These are phyloP conservation scores for Lanzia echinophila DNA, from an alignment of 2,329 filamentous ascomycete species.

Conservation along the genomic window DNA sequence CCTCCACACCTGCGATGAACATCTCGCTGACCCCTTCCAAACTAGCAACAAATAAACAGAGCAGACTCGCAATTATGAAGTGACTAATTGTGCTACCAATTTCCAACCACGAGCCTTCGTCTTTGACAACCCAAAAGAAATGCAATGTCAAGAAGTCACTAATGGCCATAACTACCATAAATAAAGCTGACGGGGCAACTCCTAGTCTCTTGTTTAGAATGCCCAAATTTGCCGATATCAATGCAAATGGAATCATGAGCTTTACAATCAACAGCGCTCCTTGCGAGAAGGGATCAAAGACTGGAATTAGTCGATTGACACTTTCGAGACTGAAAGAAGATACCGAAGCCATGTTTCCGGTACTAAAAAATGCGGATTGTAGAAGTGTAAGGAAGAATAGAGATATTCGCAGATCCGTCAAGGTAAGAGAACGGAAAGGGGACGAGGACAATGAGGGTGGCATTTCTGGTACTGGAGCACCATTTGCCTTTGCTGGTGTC, in stretches of 20 bases:
- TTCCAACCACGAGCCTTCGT: conserved; percentile 95
- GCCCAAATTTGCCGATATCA: conserved; percentile 90
- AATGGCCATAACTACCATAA: conserved; percentile 90
- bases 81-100: conserved; percentile 96
- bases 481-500: conserved; percentile 14
- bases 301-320: conserved; percentile 76
- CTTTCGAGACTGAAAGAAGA: conserved; percentile 91
- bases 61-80: conserved; percentile 82
- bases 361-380: conserved; percentile 94
- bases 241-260: conserved; percentile 84
- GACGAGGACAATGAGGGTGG: conserved; percentile 25
- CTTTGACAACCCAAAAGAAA: conserved; percentile 96
- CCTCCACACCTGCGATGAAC: conserved; percentile 75
- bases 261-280: conserved; percentile 82
- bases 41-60: conserved; percentile 85
- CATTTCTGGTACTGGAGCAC: conserved; percentile 11
- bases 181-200: conserved; percentile 80
- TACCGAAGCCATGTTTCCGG: conserved; percentile 89
- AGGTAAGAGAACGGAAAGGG: conserved; percentile 55
- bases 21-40: conserved; percentile 80
- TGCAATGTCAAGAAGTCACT: conserved; percentile 88
- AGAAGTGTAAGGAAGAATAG: conserved; percentile 94
- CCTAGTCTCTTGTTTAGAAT: conserved; percentile 80
- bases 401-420: conserved; percentile 81
- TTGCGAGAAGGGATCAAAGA: conserved; percentile 93